phyloP scores from a whole-genome alignment of 192 early-diverging fungal species.

The Entophlyctis luteolus region DNA sequence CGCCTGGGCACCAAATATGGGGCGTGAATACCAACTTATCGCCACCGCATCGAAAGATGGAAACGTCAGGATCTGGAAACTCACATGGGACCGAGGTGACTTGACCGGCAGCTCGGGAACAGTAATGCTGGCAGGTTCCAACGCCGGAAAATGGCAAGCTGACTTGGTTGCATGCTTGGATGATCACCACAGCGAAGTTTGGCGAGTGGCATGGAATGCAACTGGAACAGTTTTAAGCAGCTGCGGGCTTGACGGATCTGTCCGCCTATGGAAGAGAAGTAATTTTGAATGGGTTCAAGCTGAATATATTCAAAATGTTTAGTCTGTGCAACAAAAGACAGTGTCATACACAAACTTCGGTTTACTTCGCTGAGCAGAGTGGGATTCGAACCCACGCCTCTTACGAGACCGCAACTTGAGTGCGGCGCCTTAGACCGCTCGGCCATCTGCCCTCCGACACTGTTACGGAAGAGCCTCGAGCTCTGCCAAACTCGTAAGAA shows the following conservation, averaged over 20 bases:
- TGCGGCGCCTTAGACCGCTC: neutral
- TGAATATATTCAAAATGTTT: too few species aligned
- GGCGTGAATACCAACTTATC: slow-evolving; percentile 73
- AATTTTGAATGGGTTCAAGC: too few species aligned
- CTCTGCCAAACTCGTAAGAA: too few species aligned
- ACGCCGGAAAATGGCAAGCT: slow-evolving; percentile 46
- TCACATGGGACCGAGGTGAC: slow-evolving; percentile 52
- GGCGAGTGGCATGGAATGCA: slow-evolving; percentile 84
- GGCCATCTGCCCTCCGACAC: slow-evolving; percentile 8
- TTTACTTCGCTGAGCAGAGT: slow-evolving; percentile 9
- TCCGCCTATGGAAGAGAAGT: slow-evolving; percentile 81
- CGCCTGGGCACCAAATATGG: slow-evolving; percentile 53
- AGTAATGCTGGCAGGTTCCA: neutral
- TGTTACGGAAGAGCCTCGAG: too few species aligned
- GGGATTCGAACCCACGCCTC: slow-evolving; percentile 3
- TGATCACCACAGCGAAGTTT: slow-evolving; percentile 68
- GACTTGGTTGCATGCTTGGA: slow-evolving; percentile 54
- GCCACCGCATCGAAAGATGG: slow-evolving; percentile 77
- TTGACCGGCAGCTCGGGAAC: neutral
- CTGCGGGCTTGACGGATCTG: slow-evolving; percentile 78
- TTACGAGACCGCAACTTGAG: neutral
- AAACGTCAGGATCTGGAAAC: slow-evolving; percentile 71
- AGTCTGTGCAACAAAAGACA: too few species aligned
- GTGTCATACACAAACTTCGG: too few species aligned
- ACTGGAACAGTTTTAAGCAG: slow-evolving; percentile 75